Percentiles rank a stretch among this genome's conserved stretches.
Conservation (phyloP, 2,329 filamentous ascomycete species). For the Penicillium expansum region DNA sequence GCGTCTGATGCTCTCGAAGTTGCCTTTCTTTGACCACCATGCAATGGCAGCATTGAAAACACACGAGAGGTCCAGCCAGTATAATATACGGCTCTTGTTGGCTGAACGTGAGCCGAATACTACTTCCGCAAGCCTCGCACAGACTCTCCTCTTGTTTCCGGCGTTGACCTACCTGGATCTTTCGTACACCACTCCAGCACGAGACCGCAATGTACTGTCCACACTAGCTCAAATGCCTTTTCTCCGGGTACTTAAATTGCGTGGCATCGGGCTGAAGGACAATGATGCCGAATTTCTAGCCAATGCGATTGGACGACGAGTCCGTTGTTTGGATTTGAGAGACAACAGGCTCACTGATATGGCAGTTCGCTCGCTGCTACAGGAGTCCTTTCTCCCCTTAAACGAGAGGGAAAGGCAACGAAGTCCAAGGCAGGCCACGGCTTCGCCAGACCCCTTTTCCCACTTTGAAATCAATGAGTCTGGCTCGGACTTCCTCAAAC, state of each 20-base stretch:
- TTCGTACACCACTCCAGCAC: conserved; percentile 53
- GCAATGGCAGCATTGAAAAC: conserved; percentile 52
- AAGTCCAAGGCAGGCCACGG: conserved; percentile 3
- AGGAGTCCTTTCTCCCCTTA: conserved; percentile 48
- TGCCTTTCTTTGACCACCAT: conserved; percentile 63
- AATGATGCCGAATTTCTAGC: conserved; percentile 53
- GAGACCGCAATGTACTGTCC: conserved; percentile 49
- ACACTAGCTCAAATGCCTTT: conserved; percentile 48
- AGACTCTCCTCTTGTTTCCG: conserved; percentile 53
- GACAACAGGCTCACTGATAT: conserved; percentile 58
- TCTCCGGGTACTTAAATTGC: conserved; percentile 57
- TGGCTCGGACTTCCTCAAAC: conserved; percentile 26
- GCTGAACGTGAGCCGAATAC: conserved; percentile 58
- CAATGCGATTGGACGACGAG: conserved; percentile 50
- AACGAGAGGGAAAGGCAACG: conserved; percentile 1
- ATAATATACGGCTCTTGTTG: conserved; percentile 55
- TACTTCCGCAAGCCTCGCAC: conserved; percentile 54
- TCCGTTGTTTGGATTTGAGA: conserved; percentile 57
- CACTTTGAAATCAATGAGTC: conserved; percentile 8
- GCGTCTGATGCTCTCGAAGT: conserved; percentile 56
- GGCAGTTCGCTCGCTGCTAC: conserved; percentile 52
- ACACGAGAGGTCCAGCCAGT: conserved; percentile 28
- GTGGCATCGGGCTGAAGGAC: conserved; percentile 54
- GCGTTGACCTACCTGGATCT: conserved; percentile 58
- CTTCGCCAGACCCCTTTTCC: conserved; percentile 10